These are phyloP conservation scores for Parastagonospora avenae DNA, from an alignment of 2,329 filamentous ascomycete genomes.

Conservation along the genomic window DNA sequence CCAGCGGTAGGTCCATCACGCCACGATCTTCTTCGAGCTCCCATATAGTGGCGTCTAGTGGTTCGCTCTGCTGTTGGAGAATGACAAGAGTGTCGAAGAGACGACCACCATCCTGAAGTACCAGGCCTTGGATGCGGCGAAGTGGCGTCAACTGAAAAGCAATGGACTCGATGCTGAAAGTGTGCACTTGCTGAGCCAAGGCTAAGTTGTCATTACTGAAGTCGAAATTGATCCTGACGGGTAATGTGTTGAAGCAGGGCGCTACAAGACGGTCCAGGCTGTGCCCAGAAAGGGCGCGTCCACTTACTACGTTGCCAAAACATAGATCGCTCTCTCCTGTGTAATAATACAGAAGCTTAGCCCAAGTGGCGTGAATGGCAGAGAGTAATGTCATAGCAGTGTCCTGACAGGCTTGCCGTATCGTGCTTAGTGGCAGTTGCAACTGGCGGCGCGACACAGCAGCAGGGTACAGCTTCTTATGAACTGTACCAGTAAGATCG, in stretches of 20 bases:
- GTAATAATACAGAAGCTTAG: slow-evolving; percentile 63
- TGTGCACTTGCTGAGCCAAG: slow-evolving; percentile 65
- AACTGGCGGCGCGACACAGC: slow-evolving; percentile 6
- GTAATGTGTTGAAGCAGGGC: slow-evolving; percentile 90
- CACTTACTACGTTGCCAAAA: slow-evolving; percentile 86
- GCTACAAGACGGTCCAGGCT: slow-evolving; percentile 76
- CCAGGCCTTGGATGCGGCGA: slow-evolving; percentile 68
- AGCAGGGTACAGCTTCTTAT: not conserved
- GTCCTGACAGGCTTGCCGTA: slow-evolving; percentile 27
- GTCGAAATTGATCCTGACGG: slow-evolving; percentile 65
- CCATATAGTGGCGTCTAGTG: slow-evolving; percentile 58
- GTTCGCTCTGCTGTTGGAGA: slow-evolving; percentile 66
- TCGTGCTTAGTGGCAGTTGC: slow-evolving; percentile 22
- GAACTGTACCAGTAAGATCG: slow-evolving; percentile 32
- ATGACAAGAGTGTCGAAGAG: slow-evolving; percentile 84
- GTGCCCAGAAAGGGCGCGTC: slow-evolving; percentile 70
- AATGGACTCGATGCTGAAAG: slow-evolving; percentile 65
- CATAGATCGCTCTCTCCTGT: slow-evolving; percentile 70
- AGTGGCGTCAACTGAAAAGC: slow-evolving; percentile 77
- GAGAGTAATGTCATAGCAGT: slow-evolving; percentile 60
- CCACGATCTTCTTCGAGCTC: slow-evolving; percentile 57
- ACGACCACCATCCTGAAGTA: slow-evolving; percentile 53
- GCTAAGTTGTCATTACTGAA: slow-evolving; percentile 58
- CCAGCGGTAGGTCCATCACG: slow-evolving; percentile 75
- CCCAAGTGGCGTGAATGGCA: slow-evolving; percentile 75